Conservation (phyloP, 139 green algal species). For the Limnomonas spitsbergensis region DNA sequence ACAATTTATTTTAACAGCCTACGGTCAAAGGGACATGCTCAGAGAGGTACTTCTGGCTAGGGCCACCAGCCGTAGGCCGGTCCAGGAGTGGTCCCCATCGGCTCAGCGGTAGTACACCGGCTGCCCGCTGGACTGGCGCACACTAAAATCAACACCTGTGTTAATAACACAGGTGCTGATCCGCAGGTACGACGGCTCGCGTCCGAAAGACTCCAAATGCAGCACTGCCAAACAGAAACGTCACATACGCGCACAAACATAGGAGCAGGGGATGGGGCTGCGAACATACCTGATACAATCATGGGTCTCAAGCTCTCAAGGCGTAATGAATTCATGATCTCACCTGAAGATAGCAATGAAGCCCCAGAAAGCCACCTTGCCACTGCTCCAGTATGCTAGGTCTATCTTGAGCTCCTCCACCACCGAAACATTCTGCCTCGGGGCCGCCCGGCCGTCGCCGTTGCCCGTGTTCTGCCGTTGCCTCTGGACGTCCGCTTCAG, state of each 20-base stretch:
- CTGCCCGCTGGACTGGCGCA: no score
- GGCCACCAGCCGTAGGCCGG: no score
- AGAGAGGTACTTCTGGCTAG: not conserved
- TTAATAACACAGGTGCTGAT: no score
- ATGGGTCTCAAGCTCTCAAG: not conserved
- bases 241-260: not conserved
- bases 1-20: not conserved
- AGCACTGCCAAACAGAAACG: not conserved
- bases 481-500: not conserved
- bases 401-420: not conserved
- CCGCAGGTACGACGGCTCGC: not conserved
- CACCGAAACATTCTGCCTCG: not conserved
- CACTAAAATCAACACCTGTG: no score
- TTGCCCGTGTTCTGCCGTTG: not conserved
- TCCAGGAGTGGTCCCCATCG: no score
- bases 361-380: slow-evolving; percentile 1
- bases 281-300: not conserved
- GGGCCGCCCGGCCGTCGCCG: no score
- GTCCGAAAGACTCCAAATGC: not conserved
- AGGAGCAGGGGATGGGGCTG: not conserved
- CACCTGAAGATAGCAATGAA: not conserved
- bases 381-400: not conserved
- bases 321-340: not conserved
- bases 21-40: not conserved
- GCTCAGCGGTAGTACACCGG: no score